These are phyloP conservation scores for Tetrapisispora phaffii DNA, from an alignment of 805 yeast genomes.

Conservation along the genomic window DNA sequence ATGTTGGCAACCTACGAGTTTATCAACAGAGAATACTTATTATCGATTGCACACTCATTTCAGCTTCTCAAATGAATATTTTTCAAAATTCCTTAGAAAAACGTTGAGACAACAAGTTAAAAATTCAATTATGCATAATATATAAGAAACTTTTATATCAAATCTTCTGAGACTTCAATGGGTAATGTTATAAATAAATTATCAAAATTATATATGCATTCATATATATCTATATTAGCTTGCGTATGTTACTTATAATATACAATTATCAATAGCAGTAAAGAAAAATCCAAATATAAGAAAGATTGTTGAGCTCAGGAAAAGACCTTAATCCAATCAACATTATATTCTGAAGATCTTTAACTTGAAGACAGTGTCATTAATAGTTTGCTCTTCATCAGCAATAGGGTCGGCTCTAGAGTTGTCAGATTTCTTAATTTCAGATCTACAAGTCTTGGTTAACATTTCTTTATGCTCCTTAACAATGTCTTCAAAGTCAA, in stretches of 20 bases:
- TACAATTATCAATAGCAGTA: neutral
- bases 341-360: conserved; percentile 59
- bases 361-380: conserved; percentile 68
- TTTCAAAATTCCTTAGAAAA: no score
- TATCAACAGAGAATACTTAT: no score
- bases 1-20: no score
- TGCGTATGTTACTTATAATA: neutral
- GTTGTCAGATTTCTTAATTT: conserved; percentile 35
- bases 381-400: conserved; percentile 79
- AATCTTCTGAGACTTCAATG: no score
- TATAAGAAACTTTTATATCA: no score
- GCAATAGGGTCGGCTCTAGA: conserved; percentile 49
- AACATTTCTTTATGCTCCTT: conserved; percentile 56
- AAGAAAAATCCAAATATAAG: neutral
- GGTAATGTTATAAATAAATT: no score
- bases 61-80: no score
- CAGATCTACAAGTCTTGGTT: conserved; percentile 64
- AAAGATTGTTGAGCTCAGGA: no score
- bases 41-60: no score
- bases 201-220: neutral
- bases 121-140: no score
- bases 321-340: no score
- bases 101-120: no score
- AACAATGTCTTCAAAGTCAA: conserved; percentile 54
- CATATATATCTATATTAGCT: neutral